Evolutionary conservation across 1,284 basidiomycete species (phyloP).

Genomic region (Microbotryomycetes sp.): DNA sequence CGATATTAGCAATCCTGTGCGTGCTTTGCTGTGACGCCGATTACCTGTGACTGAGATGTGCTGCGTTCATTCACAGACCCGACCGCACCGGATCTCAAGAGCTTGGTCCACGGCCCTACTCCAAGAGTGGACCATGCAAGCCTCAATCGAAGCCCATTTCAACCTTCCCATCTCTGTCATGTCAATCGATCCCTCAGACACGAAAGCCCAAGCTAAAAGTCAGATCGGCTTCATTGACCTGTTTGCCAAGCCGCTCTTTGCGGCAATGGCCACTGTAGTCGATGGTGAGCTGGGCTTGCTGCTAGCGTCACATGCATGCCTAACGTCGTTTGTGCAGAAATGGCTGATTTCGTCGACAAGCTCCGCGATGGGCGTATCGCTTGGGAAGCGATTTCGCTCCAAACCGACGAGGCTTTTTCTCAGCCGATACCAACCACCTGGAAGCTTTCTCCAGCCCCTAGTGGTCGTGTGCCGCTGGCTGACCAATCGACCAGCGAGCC

Average conservation of each 20-base stretch:
- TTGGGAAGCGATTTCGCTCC: conserved; percentile 34
- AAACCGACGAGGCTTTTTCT: conserved; percentile 21
- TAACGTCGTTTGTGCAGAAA: conserved; percentile 2
- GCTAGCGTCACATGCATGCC: not conserved
- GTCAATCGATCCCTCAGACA: conserved; percentile 39
- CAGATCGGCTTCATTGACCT: conserved; percentile 84
- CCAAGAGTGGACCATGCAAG: conserved; percentile 83
- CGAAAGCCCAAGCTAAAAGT: conserved; percentile 63
- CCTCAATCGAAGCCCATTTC: conserved; percentile 67
- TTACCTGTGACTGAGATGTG: not conserved
- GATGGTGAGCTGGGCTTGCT: conserved; percentile 52
- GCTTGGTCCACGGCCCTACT: conserved; percentile 83
- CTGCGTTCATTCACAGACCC: conserved; percentile 51
- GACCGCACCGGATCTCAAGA: conserved; percentile 79
- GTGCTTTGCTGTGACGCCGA: conserved; percentile 39
- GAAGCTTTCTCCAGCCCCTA: conserved; percentile 7
- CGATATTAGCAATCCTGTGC: conserved; percentile 89
- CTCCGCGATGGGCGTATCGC: conserved; percentile 30
- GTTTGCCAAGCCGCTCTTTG: conserved; percentile 74
- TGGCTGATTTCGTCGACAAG: conserved; percentile 32
- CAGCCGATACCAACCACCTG: conserved; percentile 9
- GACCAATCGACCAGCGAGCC: not conserved
- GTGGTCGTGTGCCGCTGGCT: not conserved
- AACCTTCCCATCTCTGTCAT: conserved; percentile 63
- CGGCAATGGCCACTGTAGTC: conserved; percentile 61